These are phyloP conservation scores for Leishmania guyanensis DNA, from an alignment of 208 protist genomes.

Conservation along the genomic window DNA sequence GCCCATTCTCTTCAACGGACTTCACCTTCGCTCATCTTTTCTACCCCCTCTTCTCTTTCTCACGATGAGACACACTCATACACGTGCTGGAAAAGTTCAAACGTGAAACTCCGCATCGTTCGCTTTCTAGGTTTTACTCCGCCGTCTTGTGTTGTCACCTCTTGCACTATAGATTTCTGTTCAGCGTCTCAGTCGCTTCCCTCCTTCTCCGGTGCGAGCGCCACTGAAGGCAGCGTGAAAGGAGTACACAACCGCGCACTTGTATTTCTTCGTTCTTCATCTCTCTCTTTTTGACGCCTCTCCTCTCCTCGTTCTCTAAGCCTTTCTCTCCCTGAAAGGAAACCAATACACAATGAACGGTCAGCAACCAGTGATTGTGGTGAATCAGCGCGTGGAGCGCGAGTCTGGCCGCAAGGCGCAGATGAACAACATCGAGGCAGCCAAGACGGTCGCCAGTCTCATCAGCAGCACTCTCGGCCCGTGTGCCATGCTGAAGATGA, in stretches of 20 bases:
- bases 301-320: not conserved
- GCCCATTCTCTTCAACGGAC: not conserved
- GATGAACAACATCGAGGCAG: constrained; percentile 98
- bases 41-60: constrained; percentile 8
- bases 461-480: constrained; percentile 99
- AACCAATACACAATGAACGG: constrained; percentile 38
- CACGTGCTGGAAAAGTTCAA: not conserved
- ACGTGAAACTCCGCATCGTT: constrained; percentile 1
- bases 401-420: constrained; percentile 98
- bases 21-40: not conserved
- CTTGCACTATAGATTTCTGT: not conserved
- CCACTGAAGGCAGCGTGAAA: not conserved
- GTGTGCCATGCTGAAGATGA: constrained; percentile 99
- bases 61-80: not conserved
- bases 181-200: not conserved
- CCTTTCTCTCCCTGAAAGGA: not conserved
- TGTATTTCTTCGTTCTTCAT: not conserved
- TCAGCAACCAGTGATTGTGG: constrained; percentile 90
- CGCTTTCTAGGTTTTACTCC: not conserved
- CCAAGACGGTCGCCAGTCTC: constrained; percentile 98
- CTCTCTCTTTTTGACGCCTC: not conserved
- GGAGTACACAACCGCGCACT: not conserved
- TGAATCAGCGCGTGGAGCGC: constrained; percentile 96
- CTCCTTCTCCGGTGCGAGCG: not conserved
- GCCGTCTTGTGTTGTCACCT: not conserved